These are phyloP conservation scores for Exophiala alcalophila DNA, from an alignment of 2,329 filamentous ascomycete genomes.

Conservation along the genomic window DNA sequence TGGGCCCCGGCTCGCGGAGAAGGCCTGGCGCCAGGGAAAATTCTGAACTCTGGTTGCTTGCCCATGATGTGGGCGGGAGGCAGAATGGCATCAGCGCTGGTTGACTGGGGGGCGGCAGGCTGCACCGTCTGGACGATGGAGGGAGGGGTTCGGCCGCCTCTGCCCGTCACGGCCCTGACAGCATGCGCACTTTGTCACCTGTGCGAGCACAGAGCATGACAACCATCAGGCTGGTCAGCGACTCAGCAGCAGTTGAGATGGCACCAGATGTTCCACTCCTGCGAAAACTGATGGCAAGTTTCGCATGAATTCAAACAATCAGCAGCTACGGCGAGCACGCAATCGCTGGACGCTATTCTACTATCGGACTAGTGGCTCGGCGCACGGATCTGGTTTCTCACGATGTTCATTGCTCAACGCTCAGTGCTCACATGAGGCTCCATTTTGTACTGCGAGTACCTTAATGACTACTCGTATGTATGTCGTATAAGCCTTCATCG, in stretches of 20 bases:
- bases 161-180: no score
- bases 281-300: constrained; percentile 4
- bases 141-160: no score
- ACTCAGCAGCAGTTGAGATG: constrained; percentile 11
- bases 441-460: no score
- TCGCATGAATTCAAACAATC: constrained; percentile 13
- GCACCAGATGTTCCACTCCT: constrained; percentile 3
- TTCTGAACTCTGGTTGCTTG: constrained; percentile 11
- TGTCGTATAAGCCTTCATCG: no score
- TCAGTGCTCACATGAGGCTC: no score
- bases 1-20: constrained; percentile 3
- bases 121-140: constrained; percentile 1
- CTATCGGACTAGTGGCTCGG: no score
- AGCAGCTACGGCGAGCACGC: constrained; percentile 13
- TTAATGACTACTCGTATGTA: no score
- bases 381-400: no score
- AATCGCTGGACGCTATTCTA: no score
- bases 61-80: constrained; percentile 16
- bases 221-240: background rate
- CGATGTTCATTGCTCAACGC: no score
- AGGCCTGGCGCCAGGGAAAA: constrained; percentile 8
- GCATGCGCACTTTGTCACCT: background rate
- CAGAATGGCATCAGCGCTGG: constrained; percentile 21
- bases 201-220: background rate
- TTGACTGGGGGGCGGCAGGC: background rate